Evolutionary conservation across 306 rosid genomes (phyloP), one percentile per base, ranked within the genome.

Genomic region (Geum urbanum): DNA sequence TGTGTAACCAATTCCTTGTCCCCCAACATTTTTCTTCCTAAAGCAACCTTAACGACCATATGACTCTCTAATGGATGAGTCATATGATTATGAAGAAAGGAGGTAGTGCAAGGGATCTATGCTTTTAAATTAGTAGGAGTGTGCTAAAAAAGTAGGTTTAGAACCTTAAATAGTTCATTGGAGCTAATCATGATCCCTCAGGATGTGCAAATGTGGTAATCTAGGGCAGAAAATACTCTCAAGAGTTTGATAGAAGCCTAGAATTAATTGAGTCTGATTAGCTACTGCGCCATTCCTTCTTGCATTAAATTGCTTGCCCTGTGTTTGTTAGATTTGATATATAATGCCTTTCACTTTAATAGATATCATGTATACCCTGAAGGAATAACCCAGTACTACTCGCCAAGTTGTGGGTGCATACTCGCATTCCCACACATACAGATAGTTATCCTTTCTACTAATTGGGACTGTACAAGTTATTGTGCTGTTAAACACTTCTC

Each of bases 301-400:
- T 61, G 24, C 47, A 15, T 24, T n/a, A 4, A 8, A 37, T 39
- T 60, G 45, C 47, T 35, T 37, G 8, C 66, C 47, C 8, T 37
- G 27, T 61, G 47, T 61, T 61, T 61, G 3, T 60, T 61, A 10
- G 63, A 27, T 57, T 58, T 58, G 24, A 9, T 22, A 55, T 55
- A 22, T 1, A 50, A 32, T 32, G 37, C 3, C 37, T 32, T 32
- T 32, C 37, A 32, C 37, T 32, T 32, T 32, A 32, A 32, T 32
- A 32, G 37, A 32, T 3, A 32, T 32, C 3, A 1, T 32, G 37
- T 32, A 32, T 32, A 27, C 32, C 32, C 32, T 27, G 32, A 27
- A 27, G 32, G 32, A 27, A 27, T 27, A 27, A 27, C 32, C 32
- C 32, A 1, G 32, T 27, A 27, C 2, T 27, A 27, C 32, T 27